phyloP scores from a whole-genome alignment of 2,329 filamentous ascomycete genomes.

The Botrytis pseudocinerea region DNA sequence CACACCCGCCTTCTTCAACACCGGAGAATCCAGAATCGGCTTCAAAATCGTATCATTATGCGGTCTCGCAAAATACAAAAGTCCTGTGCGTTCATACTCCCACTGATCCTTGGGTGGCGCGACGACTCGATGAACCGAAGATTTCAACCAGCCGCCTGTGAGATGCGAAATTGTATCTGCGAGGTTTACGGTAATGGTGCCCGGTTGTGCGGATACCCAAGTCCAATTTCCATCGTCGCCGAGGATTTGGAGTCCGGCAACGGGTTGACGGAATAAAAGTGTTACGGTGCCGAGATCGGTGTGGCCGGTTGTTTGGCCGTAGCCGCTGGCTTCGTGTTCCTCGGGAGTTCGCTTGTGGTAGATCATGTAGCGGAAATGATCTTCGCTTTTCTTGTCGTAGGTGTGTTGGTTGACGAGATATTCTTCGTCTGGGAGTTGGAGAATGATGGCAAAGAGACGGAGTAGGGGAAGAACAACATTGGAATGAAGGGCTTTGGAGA shows the following conservation, averaged over 20 bases:
- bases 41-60: constrained; percentile 35
- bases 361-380: constrained; percentile 64
- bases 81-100: constrained; percentile 46
- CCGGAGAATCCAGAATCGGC: constrained; percentile 40
- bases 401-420: constrained; percentile 56
- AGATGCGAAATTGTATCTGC: constrained; percentile 51
- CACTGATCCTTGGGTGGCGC: constrained; percentile 43
- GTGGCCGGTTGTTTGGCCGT: constrained; percentile 51
- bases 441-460: constrained; percentile 59
- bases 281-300: constrained; percentile 59
- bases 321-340: constrained; percentile 48
- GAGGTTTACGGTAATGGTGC: constrained; percentile 54
- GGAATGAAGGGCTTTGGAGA: constrained; percentile 49
- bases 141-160: constrained; percentile 51
- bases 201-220: constrained; percentile 51
- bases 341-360: constrained; percentile 52
- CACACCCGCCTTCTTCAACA: constrained; percentile 39
- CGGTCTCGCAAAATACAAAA: constrained; percentile 49
- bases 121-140: constrained; percentile 45
- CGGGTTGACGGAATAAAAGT: constrained; percentile 58
- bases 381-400: constrained; percentile 59
- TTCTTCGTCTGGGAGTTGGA: constrained; percentile 61
- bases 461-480: constrained; percentile 59
- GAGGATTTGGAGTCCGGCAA: constrained; percentile 58
- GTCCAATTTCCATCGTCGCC: constrained; percentile 51